Conservation (phyloP, 2,329 filamentous ascomycete species). For the Fusarium sulawesiense region DNA sequence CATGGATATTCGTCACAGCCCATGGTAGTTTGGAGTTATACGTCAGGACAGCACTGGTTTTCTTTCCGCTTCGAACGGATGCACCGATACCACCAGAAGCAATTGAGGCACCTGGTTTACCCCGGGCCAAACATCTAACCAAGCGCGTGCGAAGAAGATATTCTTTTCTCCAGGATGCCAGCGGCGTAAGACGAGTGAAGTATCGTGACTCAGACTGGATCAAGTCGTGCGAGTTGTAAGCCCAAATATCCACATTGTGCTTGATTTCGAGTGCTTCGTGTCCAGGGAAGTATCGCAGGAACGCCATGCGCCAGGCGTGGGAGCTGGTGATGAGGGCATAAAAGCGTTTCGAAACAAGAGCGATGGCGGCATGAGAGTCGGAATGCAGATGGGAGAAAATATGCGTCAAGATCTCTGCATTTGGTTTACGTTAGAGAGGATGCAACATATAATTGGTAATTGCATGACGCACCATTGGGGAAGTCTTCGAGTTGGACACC, state of each 20-base stretch:
- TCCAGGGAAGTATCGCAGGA: slow-evolving; percentile 89
- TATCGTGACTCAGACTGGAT: slow-evolving; percentile 79
- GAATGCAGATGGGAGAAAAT: slow-evolving; percentile 90
- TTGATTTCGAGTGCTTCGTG: slow-evolving; percentile 59
- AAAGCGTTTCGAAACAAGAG: slow-evolving; percentile 88
- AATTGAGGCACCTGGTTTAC: slow-evolving; percentile 75
- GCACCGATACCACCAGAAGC: slow-evolving; percentile 63
- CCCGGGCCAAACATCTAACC: slow-evolving; percentile 81
- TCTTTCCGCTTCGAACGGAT: slow-evolving; percentile 69
- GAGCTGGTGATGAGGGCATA: slow-evolving; percentile 88
- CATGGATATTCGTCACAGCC: slow-evolving; percentile 83
- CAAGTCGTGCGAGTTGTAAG: slow-evolving; percentile 61
- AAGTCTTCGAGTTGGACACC: slow-evolving; percentile 67
- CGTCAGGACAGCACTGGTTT: slow-evolving; percentile 79
- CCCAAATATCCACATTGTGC: slow-evolving; percentile 54
- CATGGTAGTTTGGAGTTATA: slow-evolving; percentile 88
- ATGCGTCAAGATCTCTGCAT: slow-evolving; percentile 87
- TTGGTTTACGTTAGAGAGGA: slow-evolving; percentile 27
- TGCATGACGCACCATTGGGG: slow-evolving; percentile 77
- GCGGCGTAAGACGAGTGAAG: slow-evolving; percentile 83
- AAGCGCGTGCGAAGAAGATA: slow-evolving; percentile 90
- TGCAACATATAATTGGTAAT: not conserved
- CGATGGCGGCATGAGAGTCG: slow-evolving; percentile 82
- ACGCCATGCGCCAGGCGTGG: slow-evolving; percentile 93
- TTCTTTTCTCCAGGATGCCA: slow-evolving; percentile 96